Evolutionary conservation across 1,139 yeast genomes (phyloP).

Genomic region (Saccharomycopsis hybrid): DNA sequence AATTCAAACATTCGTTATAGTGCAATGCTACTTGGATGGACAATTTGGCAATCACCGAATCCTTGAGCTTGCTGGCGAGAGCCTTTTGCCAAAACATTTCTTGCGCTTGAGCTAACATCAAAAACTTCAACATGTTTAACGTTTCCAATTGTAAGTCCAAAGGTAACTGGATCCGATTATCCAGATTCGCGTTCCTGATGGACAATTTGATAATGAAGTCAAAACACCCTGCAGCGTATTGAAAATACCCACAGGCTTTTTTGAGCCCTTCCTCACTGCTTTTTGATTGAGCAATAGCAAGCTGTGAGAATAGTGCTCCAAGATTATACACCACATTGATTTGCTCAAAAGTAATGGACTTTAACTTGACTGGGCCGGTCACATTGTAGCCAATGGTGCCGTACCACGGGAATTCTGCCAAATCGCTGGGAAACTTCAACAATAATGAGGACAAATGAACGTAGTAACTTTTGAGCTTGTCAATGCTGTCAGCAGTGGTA

Average conservation of each 20-base stretch:
- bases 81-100: slow-evolving; percentile 83
- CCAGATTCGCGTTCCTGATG: slow-evolving; percentile 25
- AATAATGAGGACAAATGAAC: slow-evolving; percentile 31
- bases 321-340: slow-evolving; percentile 61
- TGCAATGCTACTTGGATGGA: slow-evolving; percentile 56
- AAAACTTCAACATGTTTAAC: slow-evolving; percentile 34
- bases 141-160: slow-evolving; percentile 40
- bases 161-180: slow-evolving; percentile 30
- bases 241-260: slow-evolving; percentile 58
- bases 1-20: slow-evolving; percentile 43
- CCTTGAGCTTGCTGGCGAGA: slow-evolving; percentile 45
- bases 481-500: slow-evolving; percentile 26
- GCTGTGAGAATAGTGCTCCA: slow-evolving; percentile 55
- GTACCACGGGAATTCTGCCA: slow-evolving; percentile 62
- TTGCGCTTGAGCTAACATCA: slow-evolving; percentile 82
- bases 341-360: slow-evolving; percentile 51
- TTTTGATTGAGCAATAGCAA: slow-evolving; percentile 41
- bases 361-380: slow-evolving; percentile 38
- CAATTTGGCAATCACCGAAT: slow-evolving; percentile 56
- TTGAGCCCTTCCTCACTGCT: slow-evolving; percentile 48
- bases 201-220: slow-evolving; percentile 30
- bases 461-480: slow-evolving; percentile 31
- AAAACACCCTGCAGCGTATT: slow-evolving; percentile 67
- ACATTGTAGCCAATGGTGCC: slow-evolving; percentile 49
- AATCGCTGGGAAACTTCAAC: slow-evolving; percentile 39